These are phyloP conservation scores for Arxiozyma heterogenica DNA, from an alignment of 1,139 yeast genomes.

Conservation along the genomic window DNA sequence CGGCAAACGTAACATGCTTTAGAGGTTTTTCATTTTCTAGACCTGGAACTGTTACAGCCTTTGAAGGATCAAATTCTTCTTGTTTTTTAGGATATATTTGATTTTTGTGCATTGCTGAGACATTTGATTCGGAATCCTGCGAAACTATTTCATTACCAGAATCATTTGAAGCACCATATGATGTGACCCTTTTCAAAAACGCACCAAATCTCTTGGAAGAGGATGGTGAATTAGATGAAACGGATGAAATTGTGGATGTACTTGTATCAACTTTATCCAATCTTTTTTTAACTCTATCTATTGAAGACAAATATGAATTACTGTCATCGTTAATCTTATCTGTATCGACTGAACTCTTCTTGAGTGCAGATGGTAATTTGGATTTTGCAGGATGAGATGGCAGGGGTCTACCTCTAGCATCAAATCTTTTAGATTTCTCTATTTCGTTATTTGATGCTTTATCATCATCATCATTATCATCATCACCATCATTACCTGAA, in stretches of 20 bases:
- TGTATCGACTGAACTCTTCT: conserved; percentile 17
- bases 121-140: background rate
- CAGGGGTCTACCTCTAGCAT: conserved; percentile 35
- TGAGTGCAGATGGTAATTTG: conserved; percentile 41
- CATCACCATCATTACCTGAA: conserved; percentile 4
- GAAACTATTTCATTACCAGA: conserved; percentile 1
- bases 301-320: background rate
- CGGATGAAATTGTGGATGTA: conserved; percentile 4
- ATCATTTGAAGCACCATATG: conserved; percentile 16
- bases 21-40: conserved; percentile 39
- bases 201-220: conserved; percentile 27
- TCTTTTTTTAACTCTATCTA: conserved; percentile 15
- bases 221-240: conserved; percentile 11
- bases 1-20: conserved; percentile 64
- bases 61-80: conserved; percentile 12
- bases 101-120: background rate
- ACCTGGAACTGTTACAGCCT: conserved; percentile 31
- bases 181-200: conserved; percentile 27
- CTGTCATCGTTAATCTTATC: conserved; percentile 14
- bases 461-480: conserved; percentile 3
- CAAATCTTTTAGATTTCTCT: conserved; percentile 15
- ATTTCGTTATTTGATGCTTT: conserved; percentile 4
- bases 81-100: conserved; percentile 1
- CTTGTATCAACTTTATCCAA: conserved; percentile 1
- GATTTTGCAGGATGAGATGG: conserved; percentile 42